These are phyloP conservation scores for Penicillium sp. DNA, from an alignment of 2,329 filamentous ascomycete species.

Conservation along the genomic window DNA sequence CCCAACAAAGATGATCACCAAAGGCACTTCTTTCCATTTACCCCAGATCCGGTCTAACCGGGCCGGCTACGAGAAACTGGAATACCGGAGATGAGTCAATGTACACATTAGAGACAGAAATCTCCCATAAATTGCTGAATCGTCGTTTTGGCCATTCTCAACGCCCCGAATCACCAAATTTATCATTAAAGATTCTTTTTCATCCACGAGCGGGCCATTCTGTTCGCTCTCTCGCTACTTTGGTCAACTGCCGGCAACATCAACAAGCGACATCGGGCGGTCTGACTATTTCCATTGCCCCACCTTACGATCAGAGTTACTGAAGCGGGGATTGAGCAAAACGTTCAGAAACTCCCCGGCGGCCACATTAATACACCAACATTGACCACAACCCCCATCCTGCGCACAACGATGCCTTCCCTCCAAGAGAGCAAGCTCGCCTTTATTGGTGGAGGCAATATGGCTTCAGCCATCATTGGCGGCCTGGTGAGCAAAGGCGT, in stretches of 20 bases:
- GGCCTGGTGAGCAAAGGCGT: constrained; percentile 37
- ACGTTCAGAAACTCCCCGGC: constrained; percentile 8
- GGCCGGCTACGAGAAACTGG: constrained; percentile 1
- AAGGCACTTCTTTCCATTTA: not conserved
- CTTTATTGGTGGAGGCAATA: constrained; percentile 45
- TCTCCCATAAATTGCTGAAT: not conserved
- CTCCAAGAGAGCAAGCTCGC: constrained; percentile 40
- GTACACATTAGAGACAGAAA: not conserved
- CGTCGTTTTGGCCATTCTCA: not conserved
- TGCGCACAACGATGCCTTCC: constrained; percentile 28
- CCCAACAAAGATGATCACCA: not conserved
- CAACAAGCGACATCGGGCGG: constrained; percentile 12
- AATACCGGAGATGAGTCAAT: not conserved
- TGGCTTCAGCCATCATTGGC: constrained; percentile 42
- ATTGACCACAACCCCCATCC: not conserved
- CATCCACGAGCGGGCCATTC: not conserved
- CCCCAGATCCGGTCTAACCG: constrained; percentile 5
- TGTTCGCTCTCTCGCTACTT: not conserved
- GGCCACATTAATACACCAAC: not conserved
- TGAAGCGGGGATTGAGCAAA: constrained; percentile 14
- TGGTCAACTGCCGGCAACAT: not conserved
- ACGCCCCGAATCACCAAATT: not conserved
- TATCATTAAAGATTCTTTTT: not conserved
- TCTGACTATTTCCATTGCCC: constrained; percentile 12
- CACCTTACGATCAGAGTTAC: constrained; percentile 12